Conservation (phyloP, 257 asterid genomes). For the Solanum chmielewskii region DNA sequence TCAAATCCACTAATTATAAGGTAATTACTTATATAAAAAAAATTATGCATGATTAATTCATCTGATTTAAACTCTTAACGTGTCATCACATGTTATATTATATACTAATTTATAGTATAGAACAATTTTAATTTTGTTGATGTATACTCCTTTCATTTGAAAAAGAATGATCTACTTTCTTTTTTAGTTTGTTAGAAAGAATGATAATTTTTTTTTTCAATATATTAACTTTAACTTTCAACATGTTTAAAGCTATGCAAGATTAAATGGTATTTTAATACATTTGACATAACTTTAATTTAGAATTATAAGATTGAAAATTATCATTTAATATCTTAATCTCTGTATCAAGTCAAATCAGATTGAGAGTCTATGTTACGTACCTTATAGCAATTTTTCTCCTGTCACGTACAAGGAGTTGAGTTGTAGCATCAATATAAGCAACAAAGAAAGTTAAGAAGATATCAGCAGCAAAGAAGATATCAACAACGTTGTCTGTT, state of each 20-base stretch:
- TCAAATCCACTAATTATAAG: background rate
- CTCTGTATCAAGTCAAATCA: no score
- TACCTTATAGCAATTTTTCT: conserved; percentile 59
- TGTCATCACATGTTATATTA: background rate
- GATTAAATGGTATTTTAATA: no score
- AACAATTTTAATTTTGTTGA: background rate
- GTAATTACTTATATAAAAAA: background rate
- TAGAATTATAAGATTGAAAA: no score
- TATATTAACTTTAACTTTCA: no score
- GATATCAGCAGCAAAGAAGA: conserved; percentile 62
- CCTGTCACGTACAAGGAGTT: conserved; percentile 43
- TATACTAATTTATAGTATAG: background rate
- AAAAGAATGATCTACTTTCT: no score
- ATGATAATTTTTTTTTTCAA: no score
- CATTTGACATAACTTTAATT: no score
- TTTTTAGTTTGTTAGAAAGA: no score
- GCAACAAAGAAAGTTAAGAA: conserved; percentile 75
- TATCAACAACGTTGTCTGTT: conserved; percentile 47
- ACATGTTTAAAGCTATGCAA: no score
- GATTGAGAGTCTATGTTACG: background rate
- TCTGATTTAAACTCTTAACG: background rate
- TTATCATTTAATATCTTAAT: no score
- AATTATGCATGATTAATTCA: background rate
- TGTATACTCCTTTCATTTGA: no score
- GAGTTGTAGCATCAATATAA: conserved; percentile 64